Percentiles rank a stretch among this genome's conserved stretches.
phyloP scores from a whole-genome alignment of 306 rosid genomes.

The Dalbergia cultrata region DNA sequence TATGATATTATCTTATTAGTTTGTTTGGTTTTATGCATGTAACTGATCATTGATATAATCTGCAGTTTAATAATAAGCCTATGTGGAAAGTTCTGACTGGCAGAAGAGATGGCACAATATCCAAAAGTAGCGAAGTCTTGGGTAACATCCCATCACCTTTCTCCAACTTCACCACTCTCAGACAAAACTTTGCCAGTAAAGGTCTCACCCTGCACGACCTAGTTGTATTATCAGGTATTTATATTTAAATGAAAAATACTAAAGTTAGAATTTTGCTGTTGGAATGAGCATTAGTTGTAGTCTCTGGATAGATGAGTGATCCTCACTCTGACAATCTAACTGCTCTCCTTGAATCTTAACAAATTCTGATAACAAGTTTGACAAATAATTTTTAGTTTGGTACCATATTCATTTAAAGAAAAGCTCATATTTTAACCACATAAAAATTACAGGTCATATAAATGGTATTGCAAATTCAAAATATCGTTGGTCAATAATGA shows the following conservation, averaged over 20 bases:
- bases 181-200: slow-evolving; percentile 54
- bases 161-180: slow-evolving; percentile 62
- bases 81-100: slow-evolving; percentile 70
- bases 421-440: too few species aligned
- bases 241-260: neutral
- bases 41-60: neutral
- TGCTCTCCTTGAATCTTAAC: too few species aligned
- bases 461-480: neutral
- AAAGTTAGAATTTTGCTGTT: too few species aligned
- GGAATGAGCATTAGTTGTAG: too few species aligned
- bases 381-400: neutral
- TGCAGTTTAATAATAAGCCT: slow-evolving; percentile 53
- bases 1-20: neutral
- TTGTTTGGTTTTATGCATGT: slow-evolving; percentile 10
- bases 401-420: too few species aligned
- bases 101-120: slow-evolving; percentile 69
- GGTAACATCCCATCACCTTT: slow-evolving; percentile 52
- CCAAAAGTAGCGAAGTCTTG: slow-evolving; percentile 42
- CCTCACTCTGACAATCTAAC: too few species aligned
- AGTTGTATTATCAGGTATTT: slow-evolving; percentile 65
- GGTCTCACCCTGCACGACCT: slow-evolving; percentile 59
- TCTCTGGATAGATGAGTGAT: too few species aligned
- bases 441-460: neutral
- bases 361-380: neutral
- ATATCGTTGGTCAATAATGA: neutral